Evolutionary conservation across 495 filamentous ascomycete species (phyloP).

Genomic region (Choiromyces venosus): DNA sequence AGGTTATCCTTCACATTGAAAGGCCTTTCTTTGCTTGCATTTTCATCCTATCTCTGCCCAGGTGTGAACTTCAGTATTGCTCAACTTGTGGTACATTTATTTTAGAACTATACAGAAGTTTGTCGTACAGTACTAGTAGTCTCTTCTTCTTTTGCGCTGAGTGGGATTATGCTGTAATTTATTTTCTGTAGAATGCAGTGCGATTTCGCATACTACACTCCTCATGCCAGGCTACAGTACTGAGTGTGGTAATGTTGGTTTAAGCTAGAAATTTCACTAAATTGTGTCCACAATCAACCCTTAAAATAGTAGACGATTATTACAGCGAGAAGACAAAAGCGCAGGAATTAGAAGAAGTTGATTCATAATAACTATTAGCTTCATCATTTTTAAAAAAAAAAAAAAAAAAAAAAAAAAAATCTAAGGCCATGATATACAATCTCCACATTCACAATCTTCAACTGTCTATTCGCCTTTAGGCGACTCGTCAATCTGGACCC

Average conservation of each 20-base stretch:
- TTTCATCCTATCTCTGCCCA: neutral
- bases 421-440: conserved; percentile 20
- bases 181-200: neutral
- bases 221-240: neutral
- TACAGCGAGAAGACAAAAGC: neutral
- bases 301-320: neutral
- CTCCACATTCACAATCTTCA: conserved; percentile 11
- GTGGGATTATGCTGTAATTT: neutral
- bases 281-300: neutral
- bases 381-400: neutral
- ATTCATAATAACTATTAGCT: conserved; percentile 17
- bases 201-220: no score
- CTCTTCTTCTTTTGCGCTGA: neutral
- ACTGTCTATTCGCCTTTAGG: conserved; percentile 20
- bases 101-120: neutral
- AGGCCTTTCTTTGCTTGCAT: neutral
- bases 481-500: conserved; percentile 73
- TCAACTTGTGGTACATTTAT: no score
- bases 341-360: neutral
- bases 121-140: no score
- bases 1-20: neutral
- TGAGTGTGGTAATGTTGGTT: no score
- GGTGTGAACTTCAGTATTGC: neutral
- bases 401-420: conserved; percentile 11
- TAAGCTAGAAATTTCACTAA: neutral